These are phyloP conservation scores for Hippophae gyantsensis DNA, from an alignment of 306 rosid species.

Conservation along the genomic window DNA sequence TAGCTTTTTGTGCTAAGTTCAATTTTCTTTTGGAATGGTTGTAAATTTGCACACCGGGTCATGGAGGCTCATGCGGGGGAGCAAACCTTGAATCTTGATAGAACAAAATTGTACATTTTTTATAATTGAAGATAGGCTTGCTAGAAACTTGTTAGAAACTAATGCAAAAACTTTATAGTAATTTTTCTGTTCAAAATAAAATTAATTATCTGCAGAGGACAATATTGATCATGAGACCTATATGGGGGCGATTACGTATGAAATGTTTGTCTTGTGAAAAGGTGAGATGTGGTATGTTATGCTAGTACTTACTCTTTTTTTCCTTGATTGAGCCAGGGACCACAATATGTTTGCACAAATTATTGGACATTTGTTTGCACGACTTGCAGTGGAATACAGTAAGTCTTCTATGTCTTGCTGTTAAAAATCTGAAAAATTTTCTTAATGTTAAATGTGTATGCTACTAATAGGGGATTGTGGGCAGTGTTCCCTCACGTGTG, in stretches of 20 bases:
- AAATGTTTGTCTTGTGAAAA: not conserved
- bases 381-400: slow-evolving; percentile 97
- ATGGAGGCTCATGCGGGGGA: too few species aligned
- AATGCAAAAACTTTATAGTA: too few species aligned
- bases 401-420: slow-evolving; percentile 33
- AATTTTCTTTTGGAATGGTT: too few species aligned
- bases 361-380: slow-evolving; percentile 98
- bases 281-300: slow-evolving; percentile 11
- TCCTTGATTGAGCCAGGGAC: slow-evolving; percentile 53
- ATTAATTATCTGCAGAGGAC: too few species aligned
- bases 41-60: too few species aligned
- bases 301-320: slow-evolving; percentile 15
- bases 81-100: too few species aligned
- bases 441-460: not conserved
- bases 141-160: too few species aligned
- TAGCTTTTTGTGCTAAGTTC: too few species aligned
- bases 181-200: too few species aligned
- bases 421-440: slow-evolving; percentile 2
- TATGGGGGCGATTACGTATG: not conserved
- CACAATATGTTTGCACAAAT: slow-evolving; percentile 95
- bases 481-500: slow-evolving; percentile 9
- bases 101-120: too few species aligned
- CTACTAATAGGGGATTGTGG: not conserved
- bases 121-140: too few species aligned
- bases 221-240: too few species aligned